Evolutionary conservation across 2,329 filamentous ascomycete genomes (phyloP), one percentile per base, ranked within the genome.

Genomic region (Fusarium sp.): DNA sequence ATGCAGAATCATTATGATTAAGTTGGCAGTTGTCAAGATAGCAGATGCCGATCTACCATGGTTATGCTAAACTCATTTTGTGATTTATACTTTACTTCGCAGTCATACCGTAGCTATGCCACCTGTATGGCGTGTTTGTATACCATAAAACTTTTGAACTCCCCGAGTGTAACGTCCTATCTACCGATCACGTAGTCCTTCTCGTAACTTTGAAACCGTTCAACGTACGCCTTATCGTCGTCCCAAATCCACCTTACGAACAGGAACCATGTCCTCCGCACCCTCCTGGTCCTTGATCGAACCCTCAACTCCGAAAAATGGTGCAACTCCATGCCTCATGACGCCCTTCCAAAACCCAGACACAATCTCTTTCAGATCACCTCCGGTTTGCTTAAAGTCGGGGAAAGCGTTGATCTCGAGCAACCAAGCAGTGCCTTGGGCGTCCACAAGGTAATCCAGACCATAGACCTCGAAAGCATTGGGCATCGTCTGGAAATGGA

Each of bases 351-450:
- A 96, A 70, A 99, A 83, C 9, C 89, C 91, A 20, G 83, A 86
- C 23, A 99, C 90, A 40, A 98, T 79, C 0, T 81, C 86, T 75
- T 85, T 88, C 68, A 97, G 79, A 57, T 92, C 90, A 1, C 93
- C 94, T 10, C 96, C 96, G 17, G 94, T 97, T 86, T 98, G 95
- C 75, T 87, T 89, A 76, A 98, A 98, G 81, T 99, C 96, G 11
- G 96, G 96, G 79, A 97, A 99, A 1, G 95, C 93, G 82, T 99
- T 99, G 32, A 97, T 87, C 82, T 99, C 96, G 57, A 99, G 82
- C 74, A 99, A 77, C 88, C 90, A 97, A 5, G 88, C 87, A 5
- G 75, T 83, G 0, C 88, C 90, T 10, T 77, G 73, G 1, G 76
- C 84, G 73, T 94, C 92, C 11, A 97, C 89, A 73, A 99, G 78